Base-by-base conservation (phyloP, 306 rosid genomes). In the barrel medic (Medicago truncatula) region DNA sequence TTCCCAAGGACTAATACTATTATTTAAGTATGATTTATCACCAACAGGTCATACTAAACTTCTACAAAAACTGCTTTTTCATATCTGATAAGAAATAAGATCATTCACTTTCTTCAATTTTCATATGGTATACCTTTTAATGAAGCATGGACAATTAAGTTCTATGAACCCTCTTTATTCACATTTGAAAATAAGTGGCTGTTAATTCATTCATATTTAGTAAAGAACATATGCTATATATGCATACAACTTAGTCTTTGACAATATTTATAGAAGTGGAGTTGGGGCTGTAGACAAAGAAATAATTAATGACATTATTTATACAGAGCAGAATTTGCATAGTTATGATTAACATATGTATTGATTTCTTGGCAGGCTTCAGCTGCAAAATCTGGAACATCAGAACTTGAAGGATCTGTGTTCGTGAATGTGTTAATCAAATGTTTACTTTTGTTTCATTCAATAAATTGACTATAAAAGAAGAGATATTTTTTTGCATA, bases 361-460 rank as follows among this genome's bases (percentile, higher is more conserved):
- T 70, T 81, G 80, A 47, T 81, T 81, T 77, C 31, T 59, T 46
- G 66, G 81, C 87, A 84, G 83, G 83, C 77, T 61, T 39, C 73
- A 17, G 39, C 66, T 43, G 47, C 73, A 40, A 43, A 38, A 73
- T 56, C 5, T n/a, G 77, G 78, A 49, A 39, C 75, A 47, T 43
- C 71, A 16, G 18, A 44, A 63, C 67, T 50, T 56, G 78, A 80
- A 77, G 81, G 16, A 7, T 52, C 74, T 54, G 73, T 18, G 40
- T 47, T 41, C 46, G 66, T 38, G 66, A 41, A 12, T 80, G 78
- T 57, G 57, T 43, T 66, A 72, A 36, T 69, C 63, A 47, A 73
- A 46, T 77, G 52, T 73, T 43, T 63, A 17, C 67, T 53, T 53
- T 61, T 81, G 68, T 44, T 57, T 64, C 74, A 13, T 77, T 58